A percentile compares a stretch with the other conserved stretches of the same genome.
These are phyloP conservation scores for Diutina scorzettiae DNA, from an alignment of 1,139 yeast species.

Conservation along the genomic window DNA sequence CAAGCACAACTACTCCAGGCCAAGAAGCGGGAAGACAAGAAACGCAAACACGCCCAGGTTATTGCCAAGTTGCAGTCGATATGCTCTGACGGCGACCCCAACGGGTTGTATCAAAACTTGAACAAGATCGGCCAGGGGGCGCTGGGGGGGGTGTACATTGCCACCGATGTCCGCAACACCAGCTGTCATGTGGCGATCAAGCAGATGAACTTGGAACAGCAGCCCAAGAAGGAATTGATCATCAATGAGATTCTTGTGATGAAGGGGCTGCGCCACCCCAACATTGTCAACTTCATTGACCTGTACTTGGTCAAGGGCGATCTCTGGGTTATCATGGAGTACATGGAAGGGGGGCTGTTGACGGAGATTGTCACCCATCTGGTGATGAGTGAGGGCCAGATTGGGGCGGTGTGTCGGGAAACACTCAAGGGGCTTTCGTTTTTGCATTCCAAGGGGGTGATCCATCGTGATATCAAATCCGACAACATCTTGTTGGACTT, in stretches of 20 bases:
- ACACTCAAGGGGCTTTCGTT: slow-evolving; percentile 78
- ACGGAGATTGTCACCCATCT: slow-evolving; percentile 94
- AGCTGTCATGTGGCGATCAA: slow-evolving; percentile 72
- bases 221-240: slow-evolving; percentile 91
- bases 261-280: slow-evolving; percentile 84
- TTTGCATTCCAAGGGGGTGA: slow-evolving; percentile 85
- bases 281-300: slow-evolving; percentile 86
- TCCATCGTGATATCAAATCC: slow-evolving; percentile 92
- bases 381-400: slow-evolving; percentile 95
- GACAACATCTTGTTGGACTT: slow-evolving; percentile 79
- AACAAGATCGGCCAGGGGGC: slow-evolving; percentile 96
- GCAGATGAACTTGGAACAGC: slow-evolving; percentile 87
- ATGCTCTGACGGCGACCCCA: slow-evolving; percentile 87
- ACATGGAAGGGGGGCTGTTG: slow-evolving; percentile 95
- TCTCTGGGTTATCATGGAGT: slow-evolving; percentile 96
- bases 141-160: slow-evolving; percentile 93
- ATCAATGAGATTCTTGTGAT: slow-evolving; percentile 85
- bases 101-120: slow-evolving; percentile 51
- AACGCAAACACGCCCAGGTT: slow-evolving; percentile 55
- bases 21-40: slow-evolving; percentile 67
- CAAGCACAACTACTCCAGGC: slow-evolving; percentile 48
- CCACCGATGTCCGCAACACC: slow-evolving; percentile 43
- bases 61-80: slow-evolving; percentile 61
- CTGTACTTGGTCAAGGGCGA: slow-evolving; percentile 66
- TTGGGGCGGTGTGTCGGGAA: slow-evolving; percentile 91